Evolutionary conservation across 2,329 filamentous ascomycete species (phyloP).

Genomic region (Ramichloridium luteum): DNA sequence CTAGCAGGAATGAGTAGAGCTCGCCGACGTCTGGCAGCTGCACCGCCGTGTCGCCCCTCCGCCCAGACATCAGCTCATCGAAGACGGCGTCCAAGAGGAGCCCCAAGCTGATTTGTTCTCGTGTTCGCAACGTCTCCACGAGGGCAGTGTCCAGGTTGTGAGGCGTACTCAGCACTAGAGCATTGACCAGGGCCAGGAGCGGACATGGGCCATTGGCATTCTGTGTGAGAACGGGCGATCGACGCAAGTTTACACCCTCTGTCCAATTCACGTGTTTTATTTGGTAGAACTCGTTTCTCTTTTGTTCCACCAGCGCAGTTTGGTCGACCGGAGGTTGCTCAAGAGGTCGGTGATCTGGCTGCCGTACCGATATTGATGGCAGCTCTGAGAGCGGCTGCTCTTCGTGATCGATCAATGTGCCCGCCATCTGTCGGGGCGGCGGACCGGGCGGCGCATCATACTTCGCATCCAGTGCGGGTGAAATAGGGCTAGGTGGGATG

Average conservation of each 20-base stretch:
- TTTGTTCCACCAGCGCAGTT: not conserved
- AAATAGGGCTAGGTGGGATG: not conserved
- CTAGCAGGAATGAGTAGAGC: conserved; percentile 74
- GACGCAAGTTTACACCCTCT: conserved; percentile 55
- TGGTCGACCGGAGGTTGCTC: too few relatives aligned
- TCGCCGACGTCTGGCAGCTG: conserved; percentile 76
- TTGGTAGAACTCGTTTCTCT: conserved; percentile 68
- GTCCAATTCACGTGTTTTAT: conserved; percentile 87
- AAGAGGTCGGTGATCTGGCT: too few relatives aligned
- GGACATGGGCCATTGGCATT: conserved; percentile 94
- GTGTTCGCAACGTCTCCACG: conserved; percentile 61
- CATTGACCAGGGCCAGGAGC: conserved; percentile 83
- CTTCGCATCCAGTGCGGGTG: conserved; percentile 3
- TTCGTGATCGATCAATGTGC: conserved; percentile 21
- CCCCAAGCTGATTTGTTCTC: conserved; percentile 79
- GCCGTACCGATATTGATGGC: conserved; percentile 21
- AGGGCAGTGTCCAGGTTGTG: conserved; percentile 55
- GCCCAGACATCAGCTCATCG: conserved; percentile 77
- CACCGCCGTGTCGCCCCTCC: conserved; percentile 50
- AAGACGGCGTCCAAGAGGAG: conserved; percentile 80
- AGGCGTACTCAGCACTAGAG: conserved; percentile 71
- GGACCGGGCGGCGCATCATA: conserved; percentile 8
- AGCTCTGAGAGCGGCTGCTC: conserved; percentile 22
- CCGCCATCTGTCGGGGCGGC: conserved; percentile 9
- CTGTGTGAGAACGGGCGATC: conserved; percentile 81